A percentile compares a stretch with the other conserved stretches of the same genome.
phyloP scores from a whole-genome alignment of 2,329 filamentous ascomycete genomes.

The Penicillium paneum region DNA sequence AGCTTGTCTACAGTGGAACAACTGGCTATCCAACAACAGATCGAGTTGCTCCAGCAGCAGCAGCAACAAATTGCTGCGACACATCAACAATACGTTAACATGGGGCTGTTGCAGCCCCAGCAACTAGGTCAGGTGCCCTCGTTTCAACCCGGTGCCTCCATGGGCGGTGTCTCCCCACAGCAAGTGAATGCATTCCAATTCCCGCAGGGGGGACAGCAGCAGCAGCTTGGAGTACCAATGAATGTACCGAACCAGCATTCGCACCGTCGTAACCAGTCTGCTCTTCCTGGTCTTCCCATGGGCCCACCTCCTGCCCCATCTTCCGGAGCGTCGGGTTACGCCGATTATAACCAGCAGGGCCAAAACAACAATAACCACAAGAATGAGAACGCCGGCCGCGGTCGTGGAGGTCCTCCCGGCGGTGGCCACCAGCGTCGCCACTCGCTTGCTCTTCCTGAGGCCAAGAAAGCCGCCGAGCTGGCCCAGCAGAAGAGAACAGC shows the following conservation, averaged over 20 bases:
- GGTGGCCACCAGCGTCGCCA: conserved; percentile 88
- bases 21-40: conserved; percentile 95
- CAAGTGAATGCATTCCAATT: conserved; percentile 77
- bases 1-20: conserved; percentile 71
- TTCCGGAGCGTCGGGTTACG: conserved; percentile 80
- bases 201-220: conserved; percentile 72
- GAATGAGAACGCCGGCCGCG: conserved; percentile 68
- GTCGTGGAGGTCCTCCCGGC: conserved; percentile 67
- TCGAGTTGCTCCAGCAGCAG: conserved; percentile 94
- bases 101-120: conserved; percentile 87
- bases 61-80: conserved; percentile 96
- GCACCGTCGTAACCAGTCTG: conserved; percentile 97
- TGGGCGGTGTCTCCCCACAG: conserved; percentile 74
- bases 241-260: conserved; percentile 74
- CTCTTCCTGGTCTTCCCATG: conserved; percentile 87
- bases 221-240: conserved; percentile 67
- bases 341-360: conserved; percentile 68
- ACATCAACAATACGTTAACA: conserved; percentile 95
- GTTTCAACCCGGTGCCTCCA: conserved; percentile 66
- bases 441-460: conserved; percentile 89
- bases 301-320: conserved; percentile 90
- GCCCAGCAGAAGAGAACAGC: conserved; percentile 96
- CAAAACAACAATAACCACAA: conserved; percentile 60
- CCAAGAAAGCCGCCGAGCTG: conserved; percentile 94
- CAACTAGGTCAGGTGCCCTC: conserved; percentile 70